Conservation (phyloP, 176 grass and related monocot genomes). For the Eleusine coracana region DNA sequence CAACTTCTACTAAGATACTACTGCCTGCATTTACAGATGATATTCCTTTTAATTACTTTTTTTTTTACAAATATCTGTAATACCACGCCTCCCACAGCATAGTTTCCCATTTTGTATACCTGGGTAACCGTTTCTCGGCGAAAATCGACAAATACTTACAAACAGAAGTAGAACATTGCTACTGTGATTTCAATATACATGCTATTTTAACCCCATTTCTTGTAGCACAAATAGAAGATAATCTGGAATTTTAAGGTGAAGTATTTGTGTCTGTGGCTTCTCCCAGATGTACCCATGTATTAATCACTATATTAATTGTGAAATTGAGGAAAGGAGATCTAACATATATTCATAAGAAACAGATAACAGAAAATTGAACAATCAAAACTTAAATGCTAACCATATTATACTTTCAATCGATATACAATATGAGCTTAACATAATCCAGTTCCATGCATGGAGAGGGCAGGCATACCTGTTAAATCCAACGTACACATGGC, state of each 20-base stretch:
- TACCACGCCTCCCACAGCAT: not conserved
- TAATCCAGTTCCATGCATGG: constrained; percentile 23
- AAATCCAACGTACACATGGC: constrained; percentile 99
- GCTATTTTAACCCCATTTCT: constrained; percentile 10
- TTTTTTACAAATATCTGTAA: not conserved
- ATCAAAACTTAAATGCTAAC: constrained; percentile 8
- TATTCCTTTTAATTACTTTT: not conserved
- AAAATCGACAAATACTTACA: not conserved
- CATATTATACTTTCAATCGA: constrained; percentile 3
- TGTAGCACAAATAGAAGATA: constrained; percentile 11
- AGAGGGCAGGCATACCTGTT: constrained; percentile 76
- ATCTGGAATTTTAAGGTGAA: constrained; percentile 10
- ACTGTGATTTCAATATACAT: not conserved
- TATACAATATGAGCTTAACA: constrained; percentile 30
- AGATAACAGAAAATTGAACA: constrained; percentile 17
- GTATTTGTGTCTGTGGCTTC: not conserved
- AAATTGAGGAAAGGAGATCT: not conserved
- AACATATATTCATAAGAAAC: constrained; percentile 3
- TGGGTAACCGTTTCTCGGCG: not conserved
- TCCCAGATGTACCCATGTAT: constrained; percentile 13
- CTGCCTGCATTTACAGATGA: not conserved
- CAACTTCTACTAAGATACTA: constrained; percentile 24
- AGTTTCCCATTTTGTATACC: not conserved
- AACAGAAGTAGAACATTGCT: constrained; percentile 1
- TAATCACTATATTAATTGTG: constrained; percentile 20